Base-by-base conservation (phyloP, 495 filamentous ascomycete genomes). In the Durotheca rogersii region DNA sequence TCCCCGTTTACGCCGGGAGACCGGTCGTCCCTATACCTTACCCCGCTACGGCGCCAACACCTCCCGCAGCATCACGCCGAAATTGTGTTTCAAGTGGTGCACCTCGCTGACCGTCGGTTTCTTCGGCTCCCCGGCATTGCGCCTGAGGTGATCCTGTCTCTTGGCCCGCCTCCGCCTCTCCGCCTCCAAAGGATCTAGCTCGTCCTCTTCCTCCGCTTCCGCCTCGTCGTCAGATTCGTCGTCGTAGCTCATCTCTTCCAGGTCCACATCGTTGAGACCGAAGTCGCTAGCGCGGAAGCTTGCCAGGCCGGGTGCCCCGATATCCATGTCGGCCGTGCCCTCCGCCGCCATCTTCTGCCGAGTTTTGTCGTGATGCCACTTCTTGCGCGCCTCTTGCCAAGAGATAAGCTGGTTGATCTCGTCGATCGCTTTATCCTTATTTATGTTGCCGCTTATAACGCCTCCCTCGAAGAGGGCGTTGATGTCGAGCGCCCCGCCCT, bases 331-430 rank as follows among this genome's bases (percentile, higher is more conserved):
- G 16, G 69, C 75, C 0, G 70, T 75, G 4, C 84, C 88, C 51
- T 89, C 88, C 11, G 88, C 87, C 3, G 93, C 93, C 93, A 98
- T 97, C 77, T 98, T 98, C 72, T 96, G 93, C 47, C 91, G 74
- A 6, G 93, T 98, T 75, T 98, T 98, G 67, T 94, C 89, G 47
- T 94, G 81, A 58, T 98, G 93, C 93, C 93, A 98, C 64, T 87
- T 87, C 74, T 97, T 96, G 35, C 94, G 76, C 45, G 86, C 88
- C 65, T 88, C 88, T 61, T 98, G 93, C 93, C 93, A 98, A 44
- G 85, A 76, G 44, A 98, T 90, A 15, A 98, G 75, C 20, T 72
- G 67, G 63, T 97, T 79, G 54, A 96, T 89, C 68, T 98, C 93
- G 1, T 69, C 66, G n/a, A 92, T 80, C 0, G 86, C 88, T 41